Evolutionary conservation across 2,329 filamentous ascomycete genomes (phyloP).

Genomic region (Colletotrichum simmondsii): DNA sequence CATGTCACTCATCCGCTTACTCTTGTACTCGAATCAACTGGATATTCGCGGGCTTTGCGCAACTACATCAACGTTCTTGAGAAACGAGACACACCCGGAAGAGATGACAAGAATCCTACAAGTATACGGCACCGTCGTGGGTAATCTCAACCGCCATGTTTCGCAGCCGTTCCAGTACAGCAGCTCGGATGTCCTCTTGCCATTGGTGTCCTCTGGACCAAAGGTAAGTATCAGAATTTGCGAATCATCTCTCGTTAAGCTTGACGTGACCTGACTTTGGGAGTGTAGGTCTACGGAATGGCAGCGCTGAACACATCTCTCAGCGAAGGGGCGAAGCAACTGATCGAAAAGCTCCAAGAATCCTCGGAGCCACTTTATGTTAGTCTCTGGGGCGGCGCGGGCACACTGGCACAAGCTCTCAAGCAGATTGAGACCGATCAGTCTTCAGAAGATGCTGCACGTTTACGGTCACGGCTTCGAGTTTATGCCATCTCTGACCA

Average conservation of each 20-base stretch:
- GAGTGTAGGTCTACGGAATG: neutral
- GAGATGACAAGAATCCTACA: no score
- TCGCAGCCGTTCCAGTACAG: neutral
- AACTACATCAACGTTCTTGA: no score
- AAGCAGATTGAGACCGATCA: neutral
- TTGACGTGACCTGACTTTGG: neutral
- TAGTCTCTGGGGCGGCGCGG: neutral
- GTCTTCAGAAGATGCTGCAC: neutral
- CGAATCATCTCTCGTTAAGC: neutral
- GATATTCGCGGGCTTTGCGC: no score
- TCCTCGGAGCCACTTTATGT: neutral
- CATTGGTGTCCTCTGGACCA: neutral
- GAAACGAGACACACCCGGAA: no score
- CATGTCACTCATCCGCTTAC: no score
- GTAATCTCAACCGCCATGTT: neutral
- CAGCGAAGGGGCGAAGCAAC: neutral
- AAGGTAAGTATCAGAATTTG: neutral
- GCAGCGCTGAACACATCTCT: neutral
- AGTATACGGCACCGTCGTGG: no score
- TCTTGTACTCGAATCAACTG: no score
- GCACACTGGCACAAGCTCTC: neutral
- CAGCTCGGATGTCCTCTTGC: neutral
- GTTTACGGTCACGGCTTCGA: neutral
- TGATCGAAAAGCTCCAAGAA: neutral
- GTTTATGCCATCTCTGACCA: neutral